phyloP scores from a whole-genome alignment of 495 filamentous ascomycete genomes.

The Penicillium paxilli region DNA sequence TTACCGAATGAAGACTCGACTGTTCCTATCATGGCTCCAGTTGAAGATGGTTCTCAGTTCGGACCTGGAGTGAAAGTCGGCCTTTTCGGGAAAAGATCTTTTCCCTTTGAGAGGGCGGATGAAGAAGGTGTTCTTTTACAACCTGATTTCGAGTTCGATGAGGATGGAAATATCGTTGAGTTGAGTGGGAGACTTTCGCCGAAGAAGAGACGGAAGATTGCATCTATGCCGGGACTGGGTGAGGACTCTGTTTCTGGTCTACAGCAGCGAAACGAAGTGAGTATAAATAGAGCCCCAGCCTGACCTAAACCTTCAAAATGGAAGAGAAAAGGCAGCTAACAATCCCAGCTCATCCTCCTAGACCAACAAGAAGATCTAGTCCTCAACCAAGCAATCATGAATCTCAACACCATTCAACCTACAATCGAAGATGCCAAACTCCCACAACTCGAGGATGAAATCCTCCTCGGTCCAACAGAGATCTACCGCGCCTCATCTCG shows the following conservation, averaged over 20 bases:
- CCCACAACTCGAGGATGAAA: not conserved
- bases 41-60: slow-evolving; percentile 16
- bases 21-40: not conserved
- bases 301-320: no score
- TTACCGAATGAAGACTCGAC: slow-evolving; percentile 29
- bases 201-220: slow-evolving; percentile 8
- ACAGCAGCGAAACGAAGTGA: slow-evolving; percentile 22
- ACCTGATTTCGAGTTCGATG: slow-evolving; percentile 65
- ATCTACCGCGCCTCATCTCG: slow-evolving; percentile 28
- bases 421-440: not conserved
- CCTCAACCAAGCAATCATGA: slow-evolving; percentile 15
- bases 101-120: slow-evolving; percentile 29
- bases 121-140: slow-evolving; percentile 57
- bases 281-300: no score
- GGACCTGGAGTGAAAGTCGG: slow-evolving; percentile 27
- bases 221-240: not conserved
- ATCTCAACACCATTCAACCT: slow-evolving; percentile 19
- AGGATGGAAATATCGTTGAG: slow-evolving; percentile 58
- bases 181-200: slow-evolving; percentile 24
- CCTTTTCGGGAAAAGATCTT: slow-evolving; percentile 13
- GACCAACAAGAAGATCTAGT: not conserved
- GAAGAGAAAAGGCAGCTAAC: not conserved
- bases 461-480: not conserved
- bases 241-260: not conserved
- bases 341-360: not conserved